Conservation (phyloP, 176 grass and related monocot species). For the Carex scoparia region DNA sequence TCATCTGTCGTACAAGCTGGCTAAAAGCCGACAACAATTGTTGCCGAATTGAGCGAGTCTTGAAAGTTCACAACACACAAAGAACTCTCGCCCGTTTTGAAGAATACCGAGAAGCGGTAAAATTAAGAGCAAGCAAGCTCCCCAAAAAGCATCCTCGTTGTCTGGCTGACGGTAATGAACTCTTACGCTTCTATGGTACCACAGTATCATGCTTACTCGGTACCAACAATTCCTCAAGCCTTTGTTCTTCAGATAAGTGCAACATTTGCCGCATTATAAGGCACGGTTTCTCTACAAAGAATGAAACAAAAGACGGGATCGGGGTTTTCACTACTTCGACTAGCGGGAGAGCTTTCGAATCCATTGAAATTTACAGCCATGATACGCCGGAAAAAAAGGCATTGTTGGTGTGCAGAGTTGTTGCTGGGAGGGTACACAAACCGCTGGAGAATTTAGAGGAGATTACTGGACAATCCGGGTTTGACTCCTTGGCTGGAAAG, state of each 20-base stretch:
- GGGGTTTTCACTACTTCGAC: constrained; percentile 89
- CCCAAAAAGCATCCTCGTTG: constrained; percentile 86
- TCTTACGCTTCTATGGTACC: constrained; percentile 79
- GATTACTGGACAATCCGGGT: constrained; percentile 59
- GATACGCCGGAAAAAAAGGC: constrained; percentile 33
- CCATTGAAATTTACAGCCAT: constrained; percentile 25
- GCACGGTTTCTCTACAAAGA: constrained; percentile 53
- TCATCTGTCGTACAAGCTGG: constrained; percentile 90
- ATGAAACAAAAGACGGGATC: constrained; percentile 33
- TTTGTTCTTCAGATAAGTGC: constrained; percentile 62
- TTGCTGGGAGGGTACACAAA: constrained; percentile 85
- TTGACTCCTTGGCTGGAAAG: constrained; percentile 88
- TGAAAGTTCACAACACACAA: constrained; percentile 99
- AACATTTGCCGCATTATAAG: constrained; percentile 72
- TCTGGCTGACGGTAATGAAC: constrained; percentile 87
- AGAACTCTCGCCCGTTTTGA: constrained; percentile 79
- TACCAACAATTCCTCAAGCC: constrained; percentile 27
- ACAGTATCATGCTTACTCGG: constrained; percentile 58
- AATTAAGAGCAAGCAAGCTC: constrained; percentile 73
- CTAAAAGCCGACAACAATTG: constrained; percentile 79
- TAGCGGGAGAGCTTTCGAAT: constrained; percentile 70
- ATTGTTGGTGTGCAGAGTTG: constrained; percentile 80
- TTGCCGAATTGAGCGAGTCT: constrained; percentile 71
- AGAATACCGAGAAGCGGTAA: constrained; percentile 87
- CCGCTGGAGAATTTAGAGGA: constrained; percentile 74